phyloP scores from a whole-genome alignment of 306 rosid species.

The Gynostemma pentaphyllum region DNA sequence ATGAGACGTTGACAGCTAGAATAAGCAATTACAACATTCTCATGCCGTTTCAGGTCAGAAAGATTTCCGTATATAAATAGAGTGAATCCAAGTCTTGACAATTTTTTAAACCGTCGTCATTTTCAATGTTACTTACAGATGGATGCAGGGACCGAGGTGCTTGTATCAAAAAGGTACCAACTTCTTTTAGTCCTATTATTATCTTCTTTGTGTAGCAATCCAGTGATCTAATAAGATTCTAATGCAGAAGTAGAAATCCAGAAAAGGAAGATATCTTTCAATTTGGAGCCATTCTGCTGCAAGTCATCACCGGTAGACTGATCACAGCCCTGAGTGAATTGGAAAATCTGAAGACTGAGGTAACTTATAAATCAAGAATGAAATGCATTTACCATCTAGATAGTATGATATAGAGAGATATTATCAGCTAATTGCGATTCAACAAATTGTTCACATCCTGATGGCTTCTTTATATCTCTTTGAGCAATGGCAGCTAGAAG shows the following conservation, averaged over 20 bases:
- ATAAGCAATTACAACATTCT: constrained; percentile 67
- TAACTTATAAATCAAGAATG: constrained; percentile 7
- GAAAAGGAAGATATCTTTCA: constrained; percentile 87
- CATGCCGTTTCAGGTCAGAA: constrained; percentile 37
- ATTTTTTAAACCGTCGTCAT: neutral
- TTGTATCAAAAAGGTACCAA: neutral
- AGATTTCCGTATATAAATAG: neutral
- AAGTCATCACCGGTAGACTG: constrained; percentile 59
- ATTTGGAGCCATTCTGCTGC: constrained; percentile 64
- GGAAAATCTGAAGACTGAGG: constrained; percentile 50
- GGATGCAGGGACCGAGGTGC: constrained; percentile 13
- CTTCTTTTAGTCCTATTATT: neutral
- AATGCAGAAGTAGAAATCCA: constrained; percentile 15
- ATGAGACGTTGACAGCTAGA: constrained; percentile 53
- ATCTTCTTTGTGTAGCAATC: neutral
- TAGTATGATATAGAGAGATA: too few species aligned
- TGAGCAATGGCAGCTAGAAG: constrained; percentile 39
- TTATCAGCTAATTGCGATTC: too few species aligned
- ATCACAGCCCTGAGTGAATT: constrained; percentile 34
- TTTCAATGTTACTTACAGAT: constrained; percentile 18
- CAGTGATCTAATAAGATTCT: neutral
- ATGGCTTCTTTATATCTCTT: neutral
- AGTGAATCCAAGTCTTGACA: neutral
- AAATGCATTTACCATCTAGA: neutral
- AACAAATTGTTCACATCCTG: neutral